Evolutionary conservation across 177 flowering plant species (phyloP), one percentile per base, ranked within the genome.

Genomic region (Telopea speciosissima): DNA sequence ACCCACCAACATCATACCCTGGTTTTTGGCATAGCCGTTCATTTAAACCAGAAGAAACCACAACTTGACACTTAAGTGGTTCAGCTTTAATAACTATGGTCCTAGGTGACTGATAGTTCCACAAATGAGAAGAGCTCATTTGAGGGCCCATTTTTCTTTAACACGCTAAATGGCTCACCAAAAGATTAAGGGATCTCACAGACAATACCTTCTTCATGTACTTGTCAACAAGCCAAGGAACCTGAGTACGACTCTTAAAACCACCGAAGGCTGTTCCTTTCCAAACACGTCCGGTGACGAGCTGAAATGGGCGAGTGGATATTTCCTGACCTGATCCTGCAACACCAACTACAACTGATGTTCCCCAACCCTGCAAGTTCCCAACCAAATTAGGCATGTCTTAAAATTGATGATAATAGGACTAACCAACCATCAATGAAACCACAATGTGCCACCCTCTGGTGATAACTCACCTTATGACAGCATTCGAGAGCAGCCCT

Each of bases 201-300:
- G 40, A 33, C 56, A 71, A 63, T 73, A 89, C 99, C 94, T 93
- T 95, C 79, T 93, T 95, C 93, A 93, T 77, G 84, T 95, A 95
- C 85, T 95, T 93, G 7, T 95, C 99, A 2, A 95, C 99, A 22
- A 95, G 98, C 97, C 93, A 90, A 70, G 99, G 99, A 24, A 95
- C 99, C 75, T 93, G 97, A 45, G 97, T 86, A 45, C 99, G 97
- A 82, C 97, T 95, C 87, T 95, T 93, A 80, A 95, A 95, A 62
- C 98, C 99, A 72, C 98, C 99, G 75, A 93, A 95, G 68, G 98
- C 98, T 28, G 99, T 95, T 81, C 98, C 98, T 76, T 95, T 95
- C 99, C 99, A 95, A 61, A 89, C 97, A 78, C 97, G 97, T 23
- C 99, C 99, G 42, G 99, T 95, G 70, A 95, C 99, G 79, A 95